phyloP scores from a whole-genome alignment of 2,329 filamentous ascomycete species.

The Trichoderma koningii region DNA sequence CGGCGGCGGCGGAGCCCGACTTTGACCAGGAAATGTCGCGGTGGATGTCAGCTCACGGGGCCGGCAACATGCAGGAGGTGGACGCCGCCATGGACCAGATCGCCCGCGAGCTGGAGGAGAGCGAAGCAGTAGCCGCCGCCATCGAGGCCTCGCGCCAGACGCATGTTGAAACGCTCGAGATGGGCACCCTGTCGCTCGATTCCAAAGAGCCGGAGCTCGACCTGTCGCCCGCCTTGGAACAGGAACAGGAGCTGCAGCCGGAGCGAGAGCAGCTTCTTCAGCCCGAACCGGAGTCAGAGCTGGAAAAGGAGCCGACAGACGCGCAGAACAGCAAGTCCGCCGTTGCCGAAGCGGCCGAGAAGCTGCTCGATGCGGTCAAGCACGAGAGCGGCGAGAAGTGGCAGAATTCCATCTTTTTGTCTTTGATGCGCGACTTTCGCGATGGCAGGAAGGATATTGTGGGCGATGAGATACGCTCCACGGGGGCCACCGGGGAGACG shows the following conservation, averaged over 20 bases:
- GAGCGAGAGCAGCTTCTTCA: slow-evolving; percentile 23
- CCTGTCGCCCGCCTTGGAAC: no score
- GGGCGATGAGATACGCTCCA: slow-evolving; percentile 45
- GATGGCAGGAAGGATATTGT: slow-evolving; percentile 50
- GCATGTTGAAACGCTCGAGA: slow-evolving; percentile 39
- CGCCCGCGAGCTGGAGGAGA: slow-evolving; percentile 45
- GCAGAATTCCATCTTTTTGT: slow-evolving; percentile 50
- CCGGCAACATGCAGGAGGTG: slow-evolving; percentile 42
- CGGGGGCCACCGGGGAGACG: slow-evolving; percentile 27
- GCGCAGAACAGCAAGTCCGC: slow-evolving; percentile 37
- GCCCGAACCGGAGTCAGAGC: neutral
- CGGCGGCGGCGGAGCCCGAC: slow-evolving; percentile 33
- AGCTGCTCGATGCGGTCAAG: slow-evolving; percentile 47
- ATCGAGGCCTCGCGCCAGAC: slow-evolving; percentile 31
- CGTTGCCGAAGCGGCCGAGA: slow-evolving; percentile 47
- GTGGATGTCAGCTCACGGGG: slow-evolving; percentile 45
- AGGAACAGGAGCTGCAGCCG: neutral
- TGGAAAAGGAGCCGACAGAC: slow-evolving; percentile 29
- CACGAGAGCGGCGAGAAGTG: slow-evolving; percentile 51
- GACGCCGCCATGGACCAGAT: slow-evolving; percentile 49
- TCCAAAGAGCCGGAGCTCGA: slow-evolving; percentile 5
- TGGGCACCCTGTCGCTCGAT: slow-evolving; percentile 39
- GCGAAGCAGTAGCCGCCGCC: slow-evolving; percentile 37
- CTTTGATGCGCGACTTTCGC: slow-evolving; percentile 49
- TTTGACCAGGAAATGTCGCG: slow-evolving; percentile 46